Conservation (phyloP, 2,329 filamentous ascomycete species). For the Eurotiales sp. region DNA sequence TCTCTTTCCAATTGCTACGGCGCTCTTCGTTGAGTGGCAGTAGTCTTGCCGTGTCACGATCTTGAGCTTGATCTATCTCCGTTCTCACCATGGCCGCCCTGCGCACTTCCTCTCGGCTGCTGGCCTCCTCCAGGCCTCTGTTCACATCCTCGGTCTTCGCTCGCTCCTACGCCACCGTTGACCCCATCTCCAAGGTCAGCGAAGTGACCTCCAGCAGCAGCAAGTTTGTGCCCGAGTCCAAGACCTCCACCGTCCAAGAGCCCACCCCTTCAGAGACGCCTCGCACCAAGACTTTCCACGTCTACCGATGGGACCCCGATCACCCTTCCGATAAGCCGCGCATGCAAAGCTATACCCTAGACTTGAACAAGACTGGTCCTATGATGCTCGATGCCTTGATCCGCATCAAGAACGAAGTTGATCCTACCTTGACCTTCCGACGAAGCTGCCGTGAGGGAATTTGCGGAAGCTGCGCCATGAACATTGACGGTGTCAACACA, state of each 20-base stretch:
- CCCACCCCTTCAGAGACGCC: slow-evolving; percentile 55
- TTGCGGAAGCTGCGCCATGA: slow-evolving; percentile 98
- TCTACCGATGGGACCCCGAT: slow-evolving; percentile 99
- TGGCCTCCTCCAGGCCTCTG: slow-evolving; percentile 40
- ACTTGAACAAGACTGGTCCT: slow-evolving; percentile 97
- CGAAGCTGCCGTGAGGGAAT: slow-evolving; percentile 97
- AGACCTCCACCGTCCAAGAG: slow-evolving; percentile 61
- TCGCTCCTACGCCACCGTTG: slow-evolving; percentile 48
- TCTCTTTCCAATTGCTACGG: background rate
- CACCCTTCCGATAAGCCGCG: slow-evolving; percentile 84
- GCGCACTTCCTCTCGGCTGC: slow-evolving; percentile 45
- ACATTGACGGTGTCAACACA: slow-evolving; percentile 98
- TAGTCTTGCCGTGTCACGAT: background rate
- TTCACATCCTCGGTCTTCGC: slow-evolving; percentile 34
- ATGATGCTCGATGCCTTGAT: slow-evolving; percentile 98
- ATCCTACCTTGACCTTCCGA: slow-evolving; percentile 94
- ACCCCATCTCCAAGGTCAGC: slow-evolving; percentile 30
- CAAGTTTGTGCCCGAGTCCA: slow-evolving; percentile 42
- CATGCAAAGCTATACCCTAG: slow-evolving; percentile 93
- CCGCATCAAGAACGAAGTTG: slow-evolving; percentile 97
- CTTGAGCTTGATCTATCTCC: background rate
- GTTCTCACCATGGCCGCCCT: slow-evolving; percentile 45
- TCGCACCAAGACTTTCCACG: slow-evolving; percentile 88
- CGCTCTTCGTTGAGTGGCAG: slow-evolving; percentile 13
- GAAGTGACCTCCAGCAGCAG: slow-evolving; percentile 25